Conservation (phyloP, 495 filamentous ascomycete genomes). For the Penicillium canariense region DNA sequence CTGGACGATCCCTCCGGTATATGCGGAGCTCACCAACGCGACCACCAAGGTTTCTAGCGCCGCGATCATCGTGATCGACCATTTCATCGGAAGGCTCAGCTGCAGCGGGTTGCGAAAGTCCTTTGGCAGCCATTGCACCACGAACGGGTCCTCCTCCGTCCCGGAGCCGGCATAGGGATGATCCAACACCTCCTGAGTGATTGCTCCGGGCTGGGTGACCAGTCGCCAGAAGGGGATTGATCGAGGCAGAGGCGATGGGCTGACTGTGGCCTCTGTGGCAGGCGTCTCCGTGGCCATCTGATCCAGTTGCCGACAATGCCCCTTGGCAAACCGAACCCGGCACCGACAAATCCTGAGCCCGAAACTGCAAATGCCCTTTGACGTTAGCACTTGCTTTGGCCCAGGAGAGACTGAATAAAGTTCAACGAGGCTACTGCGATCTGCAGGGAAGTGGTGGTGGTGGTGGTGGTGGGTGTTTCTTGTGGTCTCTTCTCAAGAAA, state of each 20-base stretch:
- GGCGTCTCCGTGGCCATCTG: conserved; percentile 14
- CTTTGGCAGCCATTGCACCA: conserved; percentile 64
- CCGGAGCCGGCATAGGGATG: conserved; percentile 60
- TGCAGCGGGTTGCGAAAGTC: conserved; percentile 66
- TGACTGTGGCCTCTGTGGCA: conserved; percentile 9
- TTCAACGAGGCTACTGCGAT: background rate
- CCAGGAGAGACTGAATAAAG: background rate
- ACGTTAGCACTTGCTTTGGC: background rate
- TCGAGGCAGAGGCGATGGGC: conserved; percentile 8
- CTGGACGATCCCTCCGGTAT: conserved; percentile 60
- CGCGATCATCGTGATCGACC: conserved; percentile 60
- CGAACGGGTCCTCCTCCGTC: conserved; percentile 65
- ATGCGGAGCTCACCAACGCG: conserved; percentile 69
- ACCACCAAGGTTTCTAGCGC: conserved; percentile 67
- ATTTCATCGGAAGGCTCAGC: conserved; percentile 58
- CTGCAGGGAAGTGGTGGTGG: background rate
- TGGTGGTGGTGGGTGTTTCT: no score
- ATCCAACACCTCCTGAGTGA: conserved; percentile 52
- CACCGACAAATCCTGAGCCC: no score
- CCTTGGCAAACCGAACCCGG: background rate
- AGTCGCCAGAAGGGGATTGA: conserved; percentile 35
- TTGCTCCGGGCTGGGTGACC: conserved; percentile 42
- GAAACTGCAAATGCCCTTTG: background rate
- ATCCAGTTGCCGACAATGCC: background rate
- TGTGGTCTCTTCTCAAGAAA: background rate